Percentiles rank a stretch among this genome's conserved stretches.
Conservation (phyloP, 2,329 filamentous ascomycete species). For the Dothistroma pini region DNA sequence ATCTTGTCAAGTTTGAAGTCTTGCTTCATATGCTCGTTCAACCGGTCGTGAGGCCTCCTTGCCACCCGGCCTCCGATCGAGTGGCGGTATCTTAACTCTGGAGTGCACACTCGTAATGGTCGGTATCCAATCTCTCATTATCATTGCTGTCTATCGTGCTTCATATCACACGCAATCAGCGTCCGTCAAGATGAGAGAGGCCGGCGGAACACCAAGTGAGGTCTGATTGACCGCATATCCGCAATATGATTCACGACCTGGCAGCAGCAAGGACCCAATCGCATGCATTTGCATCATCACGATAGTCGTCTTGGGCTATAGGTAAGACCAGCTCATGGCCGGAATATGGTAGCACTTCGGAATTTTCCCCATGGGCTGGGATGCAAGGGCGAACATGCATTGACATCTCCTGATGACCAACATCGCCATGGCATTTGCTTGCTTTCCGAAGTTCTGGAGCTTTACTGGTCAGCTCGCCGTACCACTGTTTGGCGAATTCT, state of each 20-base stretch:
- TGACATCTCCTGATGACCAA: background rate
- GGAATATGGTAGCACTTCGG: background rate
- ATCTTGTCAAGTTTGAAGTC: background rate
- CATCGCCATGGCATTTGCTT: background rate
- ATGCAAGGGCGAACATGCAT: background rate
- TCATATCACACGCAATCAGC: background rate
- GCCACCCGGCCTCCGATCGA: background rate
- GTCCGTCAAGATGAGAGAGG: background rate
- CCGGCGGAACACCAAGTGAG: background rate
- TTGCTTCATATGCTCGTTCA: background rate
- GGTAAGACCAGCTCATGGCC: background rate
- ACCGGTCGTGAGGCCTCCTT: background rate
- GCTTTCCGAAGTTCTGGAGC: background rate
- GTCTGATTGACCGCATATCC: background rate
- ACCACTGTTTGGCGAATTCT: background rate
- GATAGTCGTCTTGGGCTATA: background rate
- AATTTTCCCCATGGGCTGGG: background rate
- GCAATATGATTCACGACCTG: background rate
- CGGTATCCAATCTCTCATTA: background rate
- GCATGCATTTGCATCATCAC: background rate
- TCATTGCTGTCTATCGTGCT: background rate
- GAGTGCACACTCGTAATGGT: background rate
- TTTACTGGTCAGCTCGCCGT: background rate
- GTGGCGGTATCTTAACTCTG: background rate
- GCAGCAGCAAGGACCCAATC: background rate